These are phyloP conservation scores for Podospora pseudocomata DNA, from an alignment of 495 filamentous ascomycete genomes.

Conservation along the genomic window DNA sequence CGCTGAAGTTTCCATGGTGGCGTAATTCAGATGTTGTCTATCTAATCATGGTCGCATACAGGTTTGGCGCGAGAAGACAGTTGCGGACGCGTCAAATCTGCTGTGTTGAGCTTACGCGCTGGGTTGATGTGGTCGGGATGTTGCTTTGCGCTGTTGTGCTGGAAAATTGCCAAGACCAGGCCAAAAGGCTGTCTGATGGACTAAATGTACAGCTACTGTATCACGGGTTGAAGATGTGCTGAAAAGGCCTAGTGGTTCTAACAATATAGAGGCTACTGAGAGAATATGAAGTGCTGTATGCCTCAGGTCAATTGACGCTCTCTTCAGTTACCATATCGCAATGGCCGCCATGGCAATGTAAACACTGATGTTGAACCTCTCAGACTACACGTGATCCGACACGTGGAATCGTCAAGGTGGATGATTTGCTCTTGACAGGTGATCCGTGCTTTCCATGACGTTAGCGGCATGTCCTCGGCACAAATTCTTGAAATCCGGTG, in stretches of 20 bases:
- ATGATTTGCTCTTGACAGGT: neutral
- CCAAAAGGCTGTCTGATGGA: neutral
- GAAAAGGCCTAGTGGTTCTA: no score
- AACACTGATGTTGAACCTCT: neutral
- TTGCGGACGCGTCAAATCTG: slow-evolving; percentile 26
- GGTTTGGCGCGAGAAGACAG: slow-evolving; percentile 1
- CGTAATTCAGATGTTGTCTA: slow-evolving; percentile 11
- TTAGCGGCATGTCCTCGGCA: slow-evolving; percentile 16
- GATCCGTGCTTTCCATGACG: slow-evolving; percentile 15
- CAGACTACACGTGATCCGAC: neutral
- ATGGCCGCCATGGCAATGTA: neutral
- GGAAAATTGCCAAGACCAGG: neutral
- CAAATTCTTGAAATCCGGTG: slow-evolving; percentile 15
- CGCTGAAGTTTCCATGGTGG: slow-evolving; percentile 52
- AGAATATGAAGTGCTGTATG: no score
- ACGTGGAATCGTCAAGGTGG: neutral
- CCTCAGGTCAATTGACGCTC: neutral
- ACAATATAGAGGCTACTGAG: no score
- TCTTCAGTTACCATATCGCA: neutral
- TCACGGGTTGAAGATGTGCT: neutral
- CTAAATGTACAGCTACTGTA: neutral
- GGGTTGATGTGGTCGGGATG: slow-evolving; percentile 5
- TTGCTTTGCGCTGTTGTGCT: slow-evolving; percentile 11
- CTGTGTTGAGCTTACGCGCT: neutral
- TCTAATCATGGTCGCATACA: slow-evolving; percentile 16